These are phyloP conservation scores for Amanita polypyramis DNA, from an alignment of 768 basidiomycete genomes.

Conservation along the genomic window DNA sequence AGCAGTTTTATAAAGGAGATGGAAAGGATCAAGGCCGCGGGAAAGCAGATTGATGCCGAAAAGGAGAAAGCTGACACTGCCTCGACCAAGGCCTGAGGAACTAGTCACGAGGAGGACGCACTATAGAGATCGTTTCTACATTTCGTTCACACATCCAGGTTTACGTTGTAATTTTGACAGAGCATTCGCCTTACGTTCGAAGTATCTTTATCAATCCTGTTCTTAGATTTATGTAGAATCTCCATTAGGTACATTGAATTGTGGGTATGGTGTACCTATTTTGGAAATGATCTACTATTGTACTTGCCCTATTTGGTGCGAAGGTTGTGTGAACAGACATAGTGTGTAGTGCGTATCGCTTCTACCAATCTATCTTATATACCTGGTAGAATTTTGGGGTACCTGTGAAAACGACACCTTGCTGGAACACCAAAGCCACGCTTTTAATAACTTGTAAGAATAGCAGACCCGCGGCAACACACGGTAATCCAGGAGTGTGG, in stretches of 20 bases:
- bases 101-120: neutral
- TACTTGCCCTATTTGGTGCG: too few species aligned
- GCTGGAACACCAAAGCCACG: too few species aligned
- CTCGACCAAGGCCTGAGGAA: neutral
- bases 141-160: neutral
- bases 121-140: neutral
- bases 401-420: too few species aligned
- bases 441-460: too few species aligned
- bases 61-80: constrained; percentile 23
- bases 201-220: constrained; percentile 2
- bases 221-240: constrained; percentile 1
- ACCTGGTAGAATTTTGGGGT: too few species aligned
- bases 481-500: too few species aligned
- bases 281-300: too few species aligned
- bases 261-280: too few species aligned
- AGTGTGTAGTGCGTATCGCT: too few species aligned
- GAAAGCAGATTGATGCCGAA: constrained; percentile 23
- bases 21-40: constrained; percentile 42
- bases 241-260: neutral
- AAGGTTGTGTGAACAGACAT: too few species aligned
- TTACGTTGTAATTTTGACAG: neutral
- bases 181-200: neutral
- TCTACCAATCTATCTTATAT: too few species aligned
- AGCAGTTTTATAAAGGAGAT: constrained; percentile 85
- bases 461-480: too few species aligned